These are phyloP conservation scores for Hepatocystis sp. DNA, from an alignment of 169 alveolate genomes.

Conservation along the genomic window DNA sequence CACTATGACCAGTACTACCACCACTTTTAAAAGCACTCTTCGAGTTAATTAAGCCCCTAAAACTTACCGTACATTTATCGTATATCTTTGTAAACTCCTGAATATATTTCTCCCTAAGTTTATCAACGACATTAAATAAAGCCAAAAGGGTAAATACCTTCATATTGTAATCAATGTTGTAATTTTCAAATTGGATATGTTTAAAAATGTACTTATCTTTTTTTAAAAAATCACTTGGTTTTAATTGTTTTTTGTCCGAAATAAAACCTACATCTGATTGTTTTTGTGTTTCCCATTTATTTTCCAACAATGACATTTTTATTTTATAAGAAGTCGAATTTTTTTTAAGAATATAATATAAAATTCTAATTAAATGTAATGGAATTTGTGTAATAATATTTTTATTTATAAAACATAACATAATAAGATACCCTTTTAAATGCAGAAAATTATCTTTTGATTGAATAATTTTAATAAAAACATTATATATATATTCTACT, in stretches of 20 bases:
- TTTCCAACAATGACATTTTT: not conserved
- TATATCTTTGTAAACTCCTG: slow-evolving; percentile 18
- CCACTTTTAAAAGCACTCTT: too few relatives aligned
- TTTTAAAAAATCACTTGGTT: not conserved
- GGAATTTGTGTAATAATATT: slow-evolving; percentile 22
- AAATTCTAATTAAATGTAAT: slow-evolving; percentile 1
- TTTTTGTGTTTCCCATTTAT: not conserved
- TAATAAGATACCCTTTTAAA: slow-evolving; percentile 55
- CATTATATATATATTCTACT: slow-evolving; percentile 42
- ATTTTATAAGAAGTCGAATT: slow-evolving; percentile 30
- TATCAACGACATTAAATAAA: slow-evolving; percentile 52
- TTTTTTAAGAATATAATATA: slow-evolving; percentile 32
- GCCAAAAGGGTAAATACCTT: slow-evolving; percentile 40
- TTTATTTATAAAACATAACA: slow-evolving; percentile 35
- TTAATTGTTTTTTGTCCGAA: slow-evolving; percentile 7
- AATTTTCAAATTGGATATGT: slow-evolving; percentile 15
- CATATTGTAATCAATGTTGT: slow-evolving; percentile 62
- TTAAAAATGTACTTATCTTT: slow-evolving; percentile 13
- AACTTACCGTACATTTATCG: slow-evolving; percentile 21
- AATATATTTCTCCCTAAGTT: slow-evolving; percentile 23
- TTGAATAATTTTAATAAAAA: slow-evolving; percentile 23
- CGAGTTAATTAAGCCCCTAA: slow-evolving; percentile 20
- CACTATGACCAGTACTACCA: not conserved
- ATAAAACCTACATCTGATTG: not conserved
- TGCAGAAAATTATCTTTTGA: slow-evolving; percentile 54